Base-by-base conservation (phyloP, 352 stramenopile species). In the Pythium aristosporum region DNA sequence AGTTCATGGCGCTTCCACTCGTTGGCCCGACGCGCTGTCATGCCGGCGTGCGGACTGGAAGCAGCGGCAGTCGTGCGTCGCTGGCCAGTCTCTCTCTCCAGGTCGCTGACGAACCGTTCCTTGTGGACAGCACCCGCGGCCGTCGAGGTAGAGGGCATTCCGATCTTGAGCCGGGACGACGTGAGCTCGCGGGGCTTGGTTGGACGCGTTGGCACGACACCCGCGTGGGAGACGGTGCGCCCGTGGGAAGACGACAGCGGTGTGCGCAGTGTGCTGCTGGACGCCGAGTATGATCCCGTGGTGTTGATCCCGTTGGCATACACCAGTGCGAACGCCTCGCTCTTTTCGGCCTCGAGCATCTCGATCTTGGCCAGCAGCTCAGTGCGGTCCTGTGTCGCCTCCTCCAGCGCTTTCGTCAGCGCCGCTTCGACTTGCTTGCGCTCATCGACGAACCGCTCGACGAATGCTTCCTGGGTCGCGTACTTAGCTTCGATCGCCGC, bases 41-140 rank as follows among this genome's bases (percentile, higher is more conserved):
- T 50, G 21, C 32, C 44, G 39, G 52, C 43, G 61, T 62, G 51
- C 30, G 64, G 52, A 39, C 65, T 73, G 10, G 46, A 61, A 39
- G 34, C 11, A 13, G 34, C 11, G 34, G 3, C 11, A 10, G 34
- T 39, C 7, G 71, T 79, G 11, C 76, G 79, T 0, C 79, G 80
- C 63, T 91, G 85, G 9, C 82, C 82, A 1, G 85, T 89, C 59
- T 89, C 85, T 53, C 66, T 66, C 39, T 89, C 79, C 13, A 91
- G 57, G 32, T 91, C 82, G 55, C 79, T 93, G 57, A 93, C 74
- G 47, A 89, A 91, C 3, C 77, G 73, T 36, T 93, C 85, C 50
- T 89, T 93, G 67, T 91, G 82, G 30, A 63, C 69, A 16, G 65
- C 74, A 39, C 80, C 80, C n/a, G 68, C 68, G 3, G 44, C n/a